Evolutionary conservation across 1,284 basidiomycete genomes (phyloP).

Genomic region (Sanguinoderma infundibulare): DNA sequence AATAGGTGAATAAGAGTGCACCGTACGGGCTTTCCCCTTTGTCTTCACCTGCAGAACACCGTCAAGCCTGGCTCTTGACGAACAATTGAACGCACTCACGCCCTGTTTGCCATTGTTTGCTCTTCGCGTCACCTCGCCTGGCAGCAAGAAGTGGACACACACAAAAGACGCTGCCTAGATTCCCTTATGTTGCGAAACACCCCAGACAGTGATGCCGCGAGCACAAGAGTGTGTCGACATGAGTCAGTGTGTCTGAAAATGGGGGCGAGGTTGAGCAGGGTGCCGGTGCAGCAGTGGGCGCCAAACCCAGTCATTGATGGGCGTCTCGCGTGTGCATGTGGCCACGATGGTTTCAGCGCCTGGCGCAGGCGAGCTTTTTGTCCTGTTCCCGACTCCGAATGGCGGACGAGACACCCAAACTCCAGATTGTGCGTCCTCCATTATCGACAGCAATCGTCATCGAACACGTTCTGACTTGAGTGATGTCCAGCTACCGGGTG

Average conservation of each 20-base stretch:
- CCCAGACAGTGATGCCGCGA: not conserved
- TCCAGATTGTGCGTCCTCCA: conserved; percentile 52
- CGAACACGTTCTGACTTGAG: not conserved
- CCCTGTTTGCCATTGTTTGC: conserved; percentile 25
- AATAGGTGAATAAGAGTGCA: conserved; percentile 18
- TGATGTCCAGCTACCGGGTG: conserved; percentile 67
- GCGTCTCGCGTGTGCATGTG: not conserved
- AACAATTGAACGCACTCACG: conserved; percentile 27
- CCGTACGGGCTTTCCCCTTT: conserved; percentile 21
- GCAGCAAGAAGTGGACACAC: conserved; percentile 3
- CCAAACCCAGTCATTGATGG: not conserved
- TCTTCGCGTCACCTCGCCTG: conserved; percentile 11
- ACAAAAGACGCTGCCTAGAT: conserved; percentile 6
- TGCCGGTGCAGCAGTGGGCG: not conserved
- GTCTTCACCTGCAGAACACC: conserved; percentile 15
- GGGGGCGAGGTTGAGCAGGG: not conserved
- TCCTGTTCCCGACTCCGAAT: conserved; percentile 32
- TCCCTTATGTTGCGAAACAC: not conserved
- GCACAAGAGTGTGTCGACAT: not conserved
- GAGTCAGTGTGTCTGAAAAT: not conserved
- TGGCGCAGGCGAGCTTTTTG: conserved; percentile 2
- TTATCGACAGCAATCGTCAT: conserved; percentile 3
- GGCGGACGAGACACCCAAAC: conserved; percentile 56
- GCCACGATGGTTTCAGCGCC: not conserved
- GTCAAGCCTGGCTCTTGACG: not conserved